These are phyloP conservation scores for Hygrophorus pudorinus DNA, from an alignment of 768 basidiomycete species.

Conservation along the genomic window DNA sequence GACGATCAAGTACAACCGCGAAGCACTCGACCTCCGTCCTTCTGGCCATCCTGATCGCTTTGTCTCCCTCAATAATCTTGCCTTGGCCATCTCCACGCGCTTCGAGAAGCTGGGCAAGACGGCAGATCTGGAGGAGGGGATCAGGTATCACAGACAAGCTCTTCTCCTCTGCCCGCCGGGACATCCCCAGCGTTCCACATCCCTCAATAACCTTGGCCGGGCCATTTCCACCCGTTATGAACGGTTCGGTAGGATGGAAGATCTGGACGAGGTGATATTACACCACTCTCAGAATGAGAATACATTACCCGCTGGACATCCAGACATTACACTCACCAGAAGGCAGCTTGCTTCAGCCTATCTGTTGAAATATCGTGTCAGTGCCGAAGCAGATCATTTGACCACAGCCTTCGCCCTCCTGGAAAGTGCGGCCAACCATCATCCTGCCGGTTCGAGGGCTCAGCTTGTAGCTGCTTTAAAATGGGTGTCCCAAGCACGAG, in stretches of 20 bases:
- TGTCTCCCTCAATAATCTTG: too few species aligned
- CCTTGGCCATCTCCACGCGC: too few species aligned
- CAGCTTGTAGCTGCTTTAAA: neutral
- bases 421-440: slow-evolving; percentile 1
- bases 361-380: neutral
- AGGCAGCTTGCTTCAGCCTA: neutral
- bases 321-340: neutral
- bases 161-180: neutral
- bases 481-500: slow-evolving; percentile 1
- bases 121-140: too few species aligned
- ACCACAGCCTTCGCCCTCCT: neutral
- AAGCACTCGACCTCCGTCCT: too few species aligned
- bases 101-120: too few species aligned
- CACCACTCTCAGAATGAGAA: neutral
- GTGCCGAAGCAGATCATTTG: neutral
- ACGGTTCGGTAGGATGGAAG: too few species aligned
- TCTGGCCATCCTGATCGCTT: too few species aligned
- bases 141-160: too few species aligned
- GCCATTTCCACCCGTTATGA: neutral
- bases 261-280: slow-evolving; percentile 2
- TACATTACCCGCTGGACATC: neutral
- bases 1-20: too few species aligned
- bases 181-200: neutral
- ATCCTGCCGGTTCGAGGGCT: neutral
- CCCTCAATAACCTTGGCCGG: neutral